Base-by-base conservation (phyloP, 2,329 filamentous ascomycete species). In the Cladophialophora yegresii region DNA sequence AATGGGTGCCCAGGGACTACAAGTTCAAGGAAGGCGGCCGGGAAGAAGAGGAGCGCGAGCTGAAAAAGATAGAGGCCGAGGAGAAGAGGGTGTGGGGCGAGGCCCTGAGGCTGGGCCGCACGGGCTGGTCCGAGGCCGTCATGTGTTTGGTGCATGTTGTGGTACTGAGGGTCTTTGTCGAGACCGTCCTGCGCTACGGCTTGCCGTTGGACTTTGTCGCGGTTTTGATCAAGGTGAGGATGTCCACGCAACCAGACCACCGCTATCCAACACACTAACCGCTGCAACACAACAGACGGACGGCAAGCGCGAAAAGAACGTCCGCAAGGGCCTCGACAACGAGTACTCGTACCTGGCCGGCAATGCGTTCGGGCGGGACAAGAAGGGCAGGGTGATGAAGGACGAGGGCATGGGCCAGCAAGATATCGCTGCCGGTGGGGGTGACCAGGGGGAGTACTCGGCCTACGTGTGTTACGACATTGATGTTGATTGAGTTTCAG, bases 381-480 rank as follows among this genome's bases (percentile, higher is more conserved):
- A 96, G 84, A 93, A 93, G 74, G 95, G 95, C 28, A 88, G 91
- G 69, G 88, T 95, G 71, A 90, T 89, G 74, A 96, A 96, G 78
- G 95, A 99, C 74, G 93, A 98, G 73, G 87, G 88, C 13, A 82
- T 86, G 30, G 78, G 91, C 73, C 87, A 90, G 49, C 89, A 87
- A 43, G 93, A 98, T 71, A 49, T 69, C 3, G 77, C 81, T 0
- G 80, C 84, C 36, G 84, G 85, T 49, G 56, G 56, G 20, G 87
- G 86, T 20, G 90, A 92, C 64, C 88, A 88, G 60, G 83, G 85
- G 71, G 92, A 97, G 76, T 99, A 98, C 81, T 95, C 92, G 65
- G 89, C 95, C 47, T 99, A 96, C 78, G 95, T 98, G 75, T 97
- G 93, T 82, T 99, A 98, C 79, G 91, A 96, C 76, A 90, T 98